Percentiles rank a stretch among this genome's conserved stretches.
Evolutionary conservation across 441 rosid species (phyloP).

Genomic region (Mallotus repandus): DNA sequence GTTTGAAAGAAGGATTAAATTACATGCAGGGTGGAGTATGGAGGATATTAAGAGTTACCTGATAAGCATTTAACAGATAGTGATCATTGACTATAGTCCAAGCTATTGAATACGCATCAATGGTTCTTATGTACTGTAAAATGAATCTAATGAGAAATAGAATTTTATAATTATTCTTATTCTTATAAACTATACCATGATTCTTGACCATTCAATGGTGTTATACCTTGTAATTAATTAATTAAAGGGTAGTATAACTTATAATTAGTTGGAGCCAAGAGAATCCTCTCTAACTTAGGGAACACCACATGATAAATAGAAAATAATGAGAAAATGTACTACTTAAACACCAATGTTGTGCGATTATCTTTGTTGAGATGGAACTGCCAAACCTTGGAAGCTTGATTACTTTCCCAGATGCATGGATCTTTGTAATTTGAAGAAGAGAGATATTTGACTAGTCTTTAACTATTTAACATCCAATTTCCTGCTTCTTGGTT

Average conservation of each 20-base stretch:
- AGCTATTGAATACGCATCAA: neutral
- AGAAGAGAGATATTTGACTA: neutral
- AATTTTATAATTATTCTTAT: neutral
- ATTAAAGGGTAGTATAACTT: neutral
- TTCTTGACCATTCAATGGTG: neutral
- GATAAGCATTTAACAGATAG: neutral
- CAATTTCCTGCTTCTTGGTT: neutral
- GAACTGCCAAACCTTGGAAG: conserved; percentile 5
- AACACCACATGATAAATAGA: neutral
- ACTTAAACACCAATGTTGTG: neutral
- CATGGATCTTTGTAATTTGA: neutral
- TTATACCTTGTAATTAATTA: neutral
- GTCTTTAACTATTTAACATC: conserved; percentile 3
- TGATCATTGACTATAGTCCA: neutral
- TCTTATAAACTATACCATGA: neutral
- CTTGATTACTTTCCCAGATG: neutral
- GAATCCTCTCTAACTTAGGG: neutral
- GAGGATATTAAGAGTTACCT: neutral
- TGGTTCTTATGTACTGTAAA: neutral
- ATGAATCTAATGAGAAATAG: neutral
- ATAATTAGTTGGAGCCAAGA: neutral
- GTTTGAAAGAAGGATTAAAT: neutral
- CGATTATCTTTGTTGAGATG: neutral
- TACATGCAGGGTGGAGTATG: neutral
- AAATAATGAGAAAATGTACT: neutral